Evolutionary conservation across 2,329 filamentous ascomycete genomes (phyloP).

Genomic region (Penicillium psychrosexuale): DNA sequence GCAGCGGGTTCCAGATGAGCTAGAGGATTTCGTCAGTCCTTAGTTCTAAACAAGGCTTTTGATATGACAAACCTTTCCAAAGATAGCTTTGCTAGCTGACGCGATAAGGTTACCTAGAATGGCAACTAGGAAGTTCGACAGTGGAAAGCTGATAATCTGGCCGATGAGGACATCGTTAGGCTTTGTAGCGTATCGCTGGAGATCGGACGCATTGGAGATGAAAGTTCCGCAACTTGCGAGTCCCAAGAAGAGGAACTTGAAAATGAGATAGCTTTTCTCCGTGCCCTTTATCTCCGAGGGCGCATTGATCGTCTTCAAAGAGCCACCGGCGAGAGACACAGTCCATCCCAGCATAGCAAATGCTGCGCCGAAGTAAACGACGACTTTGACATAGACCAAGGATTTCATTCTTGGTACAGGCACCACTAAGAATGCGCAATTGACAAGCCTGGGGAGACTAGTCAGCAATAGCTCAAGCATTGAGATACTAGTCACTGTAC

Average conservation of each 20-base stretch:
- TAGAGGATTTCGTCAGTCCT: slow-evolving; percentile 2
- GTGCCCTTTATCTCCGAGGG: slow-evolving; percentile 32
- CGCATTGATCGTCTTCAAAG: slow-evolving; percentile 24
- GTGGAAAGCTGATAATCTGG: slow-evolving; percentile 43
- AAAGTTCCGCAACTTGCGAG: slow-evolving; percentile 22
- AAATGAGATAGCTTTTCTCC: slow-evolving; percentile 38
- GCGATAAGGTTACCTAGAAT: slow-evolving; percentile 43
- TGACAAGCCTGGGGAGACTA: slow-evolving; percentile 26
- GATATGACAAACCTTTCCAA: slow-evolving; percentile 25
- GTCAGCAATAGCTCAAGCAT: not conserved
- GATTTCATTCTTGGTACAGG: slow-evolving; percentile 39
- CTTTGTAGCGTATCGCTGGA: slow-evolving; percentile 44
- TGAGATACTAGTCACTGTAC: slow-evolving; percentile 10
- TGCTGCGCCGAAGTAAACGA: slow-evolving; percentile 39
- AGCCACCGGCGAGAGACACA: slow-evolving; percentile 32
- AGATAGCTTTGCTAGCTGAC: slow-evolving; percentile 30
- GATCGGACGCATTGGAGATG: slow-evolving; percentile 43
- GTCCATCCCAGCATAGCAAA: slow-evolving; percentile 44
- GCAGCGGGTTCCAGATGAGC: slow-evolving; percentile 38
- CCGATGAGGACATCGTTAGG: slow-evolving; percentile 44
- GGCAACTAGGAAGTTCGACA: slow-evolving; percentile 39
- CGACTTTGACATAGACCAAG: slow-evolving; percentile 37
- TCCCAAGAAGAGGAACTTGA: slow-evolving; percentile 39
- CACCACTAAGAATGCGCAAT: slow-evolving; percentile 40
- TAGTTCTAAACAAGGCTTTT: no score